Percentiles rank a stretch among this genome's conserved stretches.
Conservation (phyloP, 225 moss, liverwort and hornwort species). For the Climacium dendroides region DNA sequence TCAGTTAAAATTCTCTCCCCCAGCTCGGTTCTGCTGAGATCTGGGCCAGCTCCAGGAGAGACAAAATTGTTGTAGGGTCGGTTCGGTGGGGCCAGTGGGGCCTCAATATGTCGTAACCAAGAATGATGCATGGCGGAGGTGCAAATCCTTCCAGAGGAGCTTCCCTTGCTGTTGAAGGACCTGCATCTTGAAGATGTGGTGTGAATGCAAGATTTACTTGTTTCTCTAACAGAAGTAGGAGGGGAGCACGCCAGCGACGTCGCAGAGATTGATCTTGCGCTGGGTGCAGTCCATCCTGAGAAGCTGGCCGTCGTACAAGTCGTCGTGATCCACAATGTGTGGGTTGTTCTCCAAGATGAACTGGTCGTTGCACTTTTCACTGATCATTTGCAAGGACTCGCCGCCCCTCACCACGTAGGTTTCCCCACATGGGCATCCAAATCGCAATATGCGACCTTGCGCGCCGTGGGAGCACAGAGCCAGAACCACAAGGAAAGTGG, state of each 20-base stretch:
- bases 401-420: slow-evolving; percentile 38
- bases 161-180: not conserved
- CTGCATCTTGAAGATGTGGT: not conserved
- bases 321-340: slow-evolving; percentile 45
- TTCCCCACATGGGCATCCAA: slow-evolving; percentile 45
- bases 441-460: slow-evolving; percentile 12
- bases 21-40: not conserved
- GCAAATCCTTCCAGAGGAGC: not conserved
- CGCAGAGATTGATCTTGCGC: slow-evolving; percentile 44
- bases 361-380: slow-evolving; percentile 57
- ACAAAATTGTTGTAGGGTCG: not conserved
- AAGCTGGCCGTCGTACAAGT: slow-evolving; percentile 32
- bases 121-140: not conserved
- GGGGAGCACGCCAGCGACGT: slow-evolving; percentile 42
- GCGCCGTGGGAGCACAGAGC: not conserved
- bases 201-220: not conserved
- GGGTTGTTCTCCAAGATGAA: slow-evolving; percentile 53
- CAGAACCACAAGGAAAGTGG: not conserved
- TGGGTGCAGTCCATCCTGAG: slow-evolving; percentile 45
- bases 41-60: not conserved
- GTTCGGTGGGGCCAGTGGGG: not conserved
- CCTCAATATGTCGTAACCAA: not conserved
- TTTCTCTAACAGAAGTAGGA: slow-evolving; percentile 14
- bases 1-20: not conserved
- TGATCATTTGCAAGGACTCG: slow-evolving; percentile 44